Evolutionary conservation across 2,329 filamentous ascomycete genomes (phyloP).

Genomic region (Sporothrix phasma): DNA sequence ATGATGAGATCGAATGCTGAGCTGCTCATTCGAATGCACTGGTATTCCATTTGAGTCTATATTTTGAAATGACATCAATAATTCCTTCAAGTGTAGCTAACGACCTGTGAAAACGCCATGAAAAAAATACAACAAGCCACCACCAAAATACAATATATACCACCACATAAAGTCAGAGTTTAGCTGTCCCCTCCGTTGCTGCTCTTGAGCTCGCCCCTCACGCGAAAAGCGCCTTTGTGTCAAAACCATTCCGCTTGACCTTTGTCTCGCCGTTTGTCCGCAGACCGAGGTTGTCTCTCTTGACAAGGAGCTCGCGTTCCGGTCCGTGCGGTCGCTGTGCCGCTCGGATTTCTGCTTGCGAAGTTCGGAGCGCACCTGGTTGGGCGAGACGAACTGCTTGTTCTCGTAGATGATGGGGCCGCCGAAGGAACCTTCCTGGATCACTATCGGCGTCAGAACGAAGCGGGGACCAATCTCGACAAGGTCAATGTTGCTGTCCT

Average conservation of each 20-base stretch:
- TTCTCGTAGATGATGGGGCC: constrained; percentile 98
- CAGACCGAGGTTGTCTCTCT: constrained; percentile 68
- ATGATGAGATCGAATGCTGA: background rate
- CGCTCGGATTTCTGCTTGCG: constrained; percentile 64
- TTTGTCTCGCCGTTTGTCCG: constrained; percentile 54
- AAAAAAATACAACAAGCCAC: background rate
- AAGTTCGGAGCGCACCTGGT: constrained; percentile 81
- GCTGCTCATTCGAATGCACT: background rate
- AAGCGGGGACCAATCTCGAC: constrained; percentile 92
- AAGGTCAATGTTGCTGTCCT: constrained; percentile 66
- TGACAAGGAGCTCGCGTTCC: constrained; percentile 61
- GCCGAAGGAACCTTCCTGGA: constrained; percentile 89
- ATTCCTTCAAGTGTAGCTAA: background rate
- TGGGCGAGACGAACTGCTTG: constrained; percentile 92
- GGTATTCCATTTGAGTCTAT: background rate
- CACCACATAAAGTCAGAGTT: too few relatives aligned
- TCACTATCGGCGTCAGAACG: constrained; percentile 87
- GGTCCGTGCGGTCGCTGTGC: constrained; percentile 69
- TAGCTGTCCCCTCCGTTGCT: background rate
- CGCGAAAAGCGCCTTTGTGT: constrained; percentile 66
- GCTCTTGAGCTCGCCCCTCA: constrained; percentile 30
- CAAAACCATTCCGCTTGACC: constrained; percentile 58
- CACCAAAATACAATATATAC: too few relatives aligned
- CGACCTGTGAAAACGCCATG: background rate
- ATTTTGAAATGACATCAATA: background rate